These are phyloP conservation scores for Hanseniaspora thailandica DNA, from an alignment of 805 yeast species.

Conservation along the genomic window DNA sequence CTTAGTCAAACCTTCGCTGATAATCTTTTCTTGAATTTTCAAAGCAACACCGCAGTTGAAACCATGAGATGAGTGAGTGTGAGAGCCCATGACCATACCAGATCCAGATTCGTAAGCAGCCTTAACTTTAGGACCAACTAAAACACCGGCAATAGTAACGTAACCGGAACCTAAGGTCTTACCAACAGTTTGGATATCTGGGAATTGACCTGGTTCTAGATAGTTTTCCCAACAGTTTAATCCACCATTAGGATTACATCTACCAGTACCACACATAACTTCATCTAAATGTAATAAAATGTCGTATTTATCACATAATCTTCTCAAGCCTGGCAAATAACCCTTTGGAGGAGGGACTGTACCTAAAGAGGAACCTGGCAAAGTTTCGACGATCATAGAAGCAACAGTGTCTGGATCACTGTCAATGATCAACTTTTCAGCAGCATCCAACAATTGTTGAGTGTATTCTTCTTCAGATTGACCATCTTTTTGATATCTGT, in stretches of 20 bases:
- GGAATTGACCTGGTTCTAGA: slow-evolving; percentile 30
- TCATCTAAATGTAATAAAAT: slow-evolving; percentile 42
- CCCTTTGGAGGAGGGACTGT: slow-evolving; percentile 36
- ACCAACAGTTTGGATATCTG: slow-evolving; percentile 40
- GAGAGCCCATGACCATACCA: slow-evolving; percentile 35
- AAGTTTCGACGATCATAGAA: slow-evolving; percentile 36
- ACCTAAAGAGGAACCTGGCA: slow-evolving; percentile 39
- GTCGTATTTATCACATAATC: slow-evolving; percentile 42
- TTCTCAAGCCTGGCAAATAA: slow-evolving; percentile 37
- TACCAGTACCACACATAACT: slow-evolving; percentile 48
- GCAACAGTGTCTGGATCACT: slow-evolving; percentile 36
- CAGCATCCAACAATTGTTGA: slow-evolving; percentile 30
- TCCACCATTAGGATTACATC: slow-evolving; percentile 34
- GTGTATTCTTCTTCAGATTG: slow-evolving; percentile 34
- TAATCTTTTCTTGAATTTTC: slow-evolving; percentile 36
- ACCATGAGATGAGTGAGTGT: slow-evolving; percentile 40
- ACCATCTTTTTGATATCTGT: slow-evolving; percentile 25
- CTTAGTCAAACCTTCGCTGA: slow-evolving; percentile 27
- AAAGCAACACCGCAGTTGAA: slow-evolving; percentile 38
- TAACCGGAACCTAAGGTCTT: slow-evolving; percentile 41
- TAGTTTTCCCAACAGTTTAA: slow-evolving; percentile 39
- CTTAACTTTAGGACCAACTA: slow-evolving; percentile 33
- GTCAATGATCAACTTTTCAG: slow-evolving; percentile 34
- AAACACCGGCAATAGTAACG: slow-evolving; percentile 38
- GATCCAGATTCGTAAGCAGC: slow-evolving; percentile 32